Evolutionary conservation across 345 rosid species (phyloP).

Genomic region (Hypericum androsaemum): DNA sequence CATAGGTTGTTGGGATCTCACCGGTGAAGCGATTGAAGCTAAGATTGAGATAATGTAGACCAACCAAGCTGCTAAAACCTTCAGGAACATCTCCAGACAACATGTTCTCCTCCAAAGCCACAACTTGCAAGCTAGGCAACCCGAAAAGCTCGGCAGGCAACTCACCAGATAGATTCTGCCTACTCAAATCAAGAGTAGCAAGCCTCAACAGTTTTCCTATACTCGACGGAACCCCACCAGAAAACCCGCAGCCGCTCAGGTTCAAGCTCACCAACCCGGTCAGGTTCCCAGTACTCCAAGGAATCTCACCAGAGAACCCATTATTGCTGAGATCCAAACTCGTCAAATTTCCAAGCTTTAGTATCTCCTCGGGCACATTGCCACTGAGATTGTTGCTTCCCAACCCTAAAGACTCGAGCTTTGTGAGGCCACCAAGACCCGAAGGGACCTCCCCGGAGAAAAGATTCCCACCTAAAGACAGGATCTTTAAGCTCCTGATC

Average conservation of each 20-base stretch:
- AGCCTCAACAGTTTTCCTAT: slow-evolving; percentile 21
- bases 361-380: slow-evolving; percentile 49
- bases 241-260: slow-evolving; percentile 17
- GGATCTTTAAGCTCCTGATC: slow-evolving; percentile 41
- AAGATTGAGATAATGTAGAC: slow-evolving; percentile 59
- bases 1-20: slow-evolving; percentile 55
- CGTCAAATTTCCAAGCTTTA: slow-evolving; percentile 47
- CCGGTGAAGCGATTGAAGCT: slow-evolving; percentile 62
- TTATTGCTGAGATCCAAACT: slow-evolving; percentile 52
- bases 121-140: slow-evolving; percentile 70
- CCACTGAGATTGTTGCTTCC: slow-evolving; percentile 51
- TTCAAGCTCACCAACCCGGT: slow-evolving; percentile 14
- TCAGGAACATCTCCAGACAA: slow-evolving; percentile 66
- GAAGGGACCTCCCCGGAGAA: slow-evolving; percentile 62
- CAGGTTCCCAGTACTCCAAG: slow-evolving; percentile 17
- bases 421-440: slow-evolving; percentile 34
- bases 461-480: slow-evolving; percentile 52
- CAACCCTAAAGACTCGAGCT: slow-evolving; percentile 45
- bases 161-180: slow-evolving; percentile 22
- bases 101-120: slow-evolving; percentile 76
- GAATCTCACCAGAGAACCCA: slow-evolving; percentile 18
- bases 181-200: slow-evolving; percentile 23
- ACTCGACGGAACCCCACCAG: slow-evolving; percentile 19
- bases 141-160: slow-evolving; percentile 71
- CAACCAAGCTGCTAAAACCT: slow-evolving; percentile 80